Evolutionary conservation across 2,329 filamentous ascomycete genomes (phyloP), one percentile per base, ranked within the genome.

Genomic region (Claviceps monticola): DNA sequence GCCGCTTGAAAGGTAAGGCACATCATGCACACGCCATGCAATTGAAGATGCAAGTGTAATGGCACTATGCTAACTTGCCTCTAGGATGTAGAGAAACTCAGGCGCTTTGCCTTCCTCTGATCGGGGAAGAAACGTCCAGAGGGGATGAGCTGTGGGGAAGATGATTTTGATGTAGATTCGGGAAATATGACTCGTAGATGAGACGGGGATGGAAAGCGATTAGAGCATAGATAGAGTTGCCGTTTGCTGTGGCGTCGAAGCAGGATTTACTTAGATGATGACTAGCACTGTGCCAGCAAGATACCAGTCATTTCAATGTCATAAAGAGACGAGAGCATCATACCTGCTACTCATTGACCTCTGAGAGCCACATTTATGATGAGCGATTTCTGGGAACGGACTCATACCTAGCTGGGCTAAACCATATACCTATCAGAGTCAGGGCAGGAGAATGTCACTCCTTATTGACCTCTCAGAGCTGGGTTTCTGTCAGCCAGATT

Each of bases 1-100:
- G 50, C 88, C 88, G 9, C 83, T 95, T 47, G 82, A 91, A 55
- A 63, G 68, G 66, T 67, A 62, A 44, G 29, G 60, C 14, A 42
- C 16, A 41, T 29, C 7, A 38, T 37, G 46, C 34, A 21, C 23
- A n/a, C 39, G 26, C 14, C 23, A 46, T 34, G 7, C 1, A 48
- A 26, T 34, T 34, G 29, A 11, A 34, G 29, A 9, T 14, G 46
- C 46, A 38, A 9, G 4, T 21, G 3, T 13, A 34, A 11, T 48
- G 7, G 21, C 9, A 38, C 19, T 13, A 47, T 23, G 38, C 51
- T 53, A 44, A 53, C 48, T 16, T 14, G 5, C 19, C 19, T 14
- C 44, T n/a, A 50, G 54, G 48, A 53, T 54, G 53, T 49, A 50
- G 44, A 51, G 5, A 37, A 36, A 13, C 13, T 17, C 14, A 21